These are phyloP conservation scores for Salvia hispanica DNA, from an alignment of 257 asterid species.

Conservation along the genomic window DNA sequence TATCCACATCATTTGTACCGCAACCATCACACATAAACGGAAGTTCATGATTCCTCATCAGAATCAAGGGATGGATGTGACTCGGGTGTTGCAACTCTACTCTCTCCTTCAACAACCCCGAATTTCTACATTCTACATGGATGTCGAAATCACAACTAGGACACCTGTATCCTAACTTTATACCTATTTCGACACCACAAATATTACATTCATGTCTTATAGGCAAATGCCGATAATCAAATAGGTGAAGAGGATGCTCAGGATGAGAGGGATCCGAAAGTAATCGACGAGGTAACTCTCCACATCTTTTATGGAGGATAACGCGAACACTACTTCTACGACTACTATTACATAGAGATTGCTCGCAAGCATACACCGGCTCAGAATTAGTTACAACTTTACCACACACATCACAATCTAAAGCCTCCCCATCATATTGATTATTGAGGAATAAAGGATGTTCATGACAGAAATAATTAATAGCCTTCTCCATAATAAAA, in stretches of 20 bases:
- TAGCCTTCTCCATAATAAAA: background rate
- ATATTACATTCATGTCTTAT: background rate
- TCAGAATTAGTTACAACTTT: no score
- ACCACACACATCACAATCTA: no score
- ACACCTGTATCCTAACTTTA: background rate
- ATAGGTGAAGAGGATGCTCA: background rate
- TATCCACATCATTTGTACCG: background rate
- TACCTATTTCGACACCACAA: background rate
- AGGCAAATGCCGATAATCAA: background rate
- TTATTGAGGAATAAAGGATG: background rate
- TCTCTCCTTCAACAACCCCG: background rate
- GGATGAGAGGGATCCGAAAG: background rate
- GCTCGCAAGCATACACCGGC: no score
- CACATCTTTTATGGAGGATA: slow-evolving; percentile 2
- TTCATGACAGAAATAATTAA: background rate
- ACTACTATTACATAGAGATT: no score
- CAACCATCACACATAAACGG: background rate
- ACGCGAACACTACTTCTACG: background rate
- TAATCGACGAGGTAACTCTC: slow-evolving; percentile 1
- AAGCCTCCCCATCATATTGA: no score
- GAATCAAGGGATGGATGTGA: background rate
- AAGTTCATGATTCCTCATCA: background rate
- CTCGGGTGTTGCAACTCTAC: background rate
- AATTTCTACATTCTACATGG: background rate
- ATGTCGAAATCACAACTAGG: background rate